phyloP scores from a whole-genome alignment of 495 filamentous ascomycete species.

The Hypoxylon subgilvum region DNA sequence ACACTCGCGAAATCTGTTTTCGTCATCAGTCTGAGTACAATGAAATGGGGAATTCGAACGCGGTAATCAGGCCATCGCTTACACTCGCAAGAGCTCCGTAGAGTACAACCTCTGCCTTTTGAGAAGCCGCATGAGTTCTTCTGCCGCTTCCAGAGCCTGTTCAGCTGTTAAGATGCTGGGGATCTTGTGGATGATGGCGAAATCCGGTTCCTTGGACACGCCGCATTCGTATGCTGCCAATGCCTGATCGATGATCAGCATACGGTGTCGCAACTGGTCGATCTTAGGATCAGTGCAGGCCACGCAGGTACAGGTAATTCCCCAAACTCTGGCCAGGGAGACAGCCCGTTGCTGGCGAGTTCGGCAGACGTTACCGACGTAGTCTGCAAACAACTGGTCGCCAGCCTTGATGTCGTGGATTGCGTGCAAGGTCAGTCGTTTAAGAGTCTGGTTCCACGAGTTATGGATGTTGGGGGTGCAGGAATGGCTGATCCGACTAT shows the following conservation, averaged over 20 bases:
- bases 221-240: slow-evolving; percentile 24
- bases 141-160: slow-evolving; percentile 13
- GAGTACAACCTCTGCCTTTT: slow-evolving; percentile 12
- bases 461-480: slow-evolving; percentile 52
- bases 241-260: slow-evolving; percentile 22
- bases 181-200: background rate
- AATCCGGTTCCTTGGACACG: background rate
- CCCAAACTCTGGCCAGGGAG: slow-evolving; percentile 10
- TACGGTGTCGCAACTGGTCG: slow-evolving; percentile 14
- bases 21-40: background rate
- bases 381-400: slow-evolving; percentile 51
- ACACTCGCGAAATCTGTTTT: slow-evolving; percentile 26
- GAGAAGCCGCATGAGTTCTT: slow-evolving; percentile 21
- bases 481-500: slow-evolving; percentile 48
- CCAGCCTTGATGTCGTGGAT: slow-evolving; percentile 47
- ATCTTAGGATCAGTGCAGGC: slow-evolving; percentile 19
- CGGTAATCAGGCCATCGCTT: background rate
- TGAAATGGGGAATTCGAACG: background rate
- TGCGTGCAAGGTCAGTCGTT: slow-evolving; percentile 48
- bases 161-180: slow-evolving; percentile 4
- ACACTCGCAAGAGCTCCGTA: slow-evolving; percentile 23
- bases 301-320: slow-evolving; percentile 12
- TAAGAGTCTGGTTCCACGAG: slow-evolving; percentile 45
- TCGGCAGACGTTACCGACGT: slow-evolving; percentile 37
- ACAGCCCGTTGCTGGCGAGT: slow-evolving; percentile 22